Conservation (phyloP, 139 green algal species). For the Tetradesmus lagerheimii region DNA sequence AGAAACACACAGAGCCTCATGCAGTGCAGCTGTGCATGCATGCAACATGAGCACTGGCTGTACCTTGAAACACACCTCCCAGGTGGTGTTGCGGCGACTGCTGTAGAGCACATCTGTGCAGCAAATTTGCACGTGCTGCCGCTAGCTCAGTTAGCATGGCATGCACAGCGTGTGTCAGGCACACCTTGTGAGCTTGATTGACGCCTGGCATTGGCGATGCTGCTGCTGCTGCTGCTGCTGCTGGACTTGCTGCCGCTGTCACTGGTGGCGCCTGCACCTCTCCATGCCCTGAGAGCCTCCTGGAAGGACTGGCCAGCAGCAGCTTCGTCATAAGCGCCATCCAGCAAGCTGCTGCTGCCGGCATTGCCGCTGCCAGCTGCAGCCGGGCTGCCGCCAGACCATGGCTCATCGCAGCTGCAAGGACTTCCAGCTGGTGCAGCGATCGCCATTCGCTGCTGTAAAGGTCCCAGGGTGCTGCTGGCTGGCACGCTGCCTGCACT, state of each 20-base stretch:
- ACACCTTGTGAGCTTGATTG: not conserved
- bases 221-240: not conserved
- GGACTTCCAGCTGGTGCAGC: not conserved
- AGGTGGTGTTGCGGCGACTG: no score
- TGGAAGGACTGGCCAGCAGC: not conserved
- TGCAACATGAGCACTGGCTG: no score
- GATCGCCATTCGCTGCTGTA: not conserved
- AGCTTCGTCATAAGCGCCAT: constrained; percentile 25
- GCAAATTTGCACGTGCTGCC: not conserved
- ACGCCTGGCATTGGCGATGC: not conserved
- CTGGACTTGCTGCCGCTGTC: not conserved
- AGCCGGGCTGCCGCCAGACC: not conserved
- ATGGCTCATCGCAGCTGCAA: not conserved
- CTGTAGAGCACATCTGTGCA: no score
- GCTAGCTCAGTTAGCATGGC: not conserved
- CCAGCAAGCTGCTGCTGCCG: constrained; percentile 14
- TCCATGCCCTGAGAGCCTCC: constrained; percentile 8
- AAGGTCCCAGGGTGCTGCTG: not conserved
- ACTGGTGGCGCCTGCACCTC: not conserved
- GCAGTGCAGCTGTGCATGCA: no score
- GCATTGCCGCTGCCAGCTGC: not conserved
- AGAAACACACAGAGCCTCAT: no score
- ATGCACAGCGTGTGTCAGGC: not conserved
- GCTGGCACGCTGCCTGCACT: not conserved
- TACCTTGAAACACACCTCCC: no score